Percentiles rank a stretch among this genome's conserved stretches.
Conservation (phyloP, 257 asterid species). For the Nicotiana sylvestris region DNA sequence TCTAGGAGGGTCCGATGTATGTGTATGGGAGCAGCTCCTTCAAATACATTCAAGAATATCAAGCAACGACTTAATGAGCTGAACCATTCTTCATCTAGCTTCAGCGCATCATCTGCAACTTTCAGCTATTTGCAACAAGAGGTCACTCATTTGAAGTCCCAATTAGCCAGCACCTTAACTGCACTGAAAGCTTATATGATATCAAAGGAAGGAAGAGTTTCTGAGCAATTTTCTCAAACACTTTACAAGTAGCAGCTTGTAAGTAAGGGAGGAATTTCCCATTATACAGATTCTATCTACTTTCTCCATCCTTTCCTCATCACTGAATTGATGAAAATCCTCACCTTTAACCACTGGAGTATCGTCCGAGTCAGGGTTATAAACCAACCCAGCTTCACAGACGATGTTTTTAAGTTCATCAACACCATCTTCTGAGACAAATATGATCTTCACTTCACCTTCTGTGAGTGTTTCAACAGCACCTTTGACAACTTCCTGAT, state of each 20-base stretch:
- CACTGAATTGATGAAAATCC: constrained; percentile 12
- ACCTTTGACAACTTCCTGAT: constrained; percentile 17
- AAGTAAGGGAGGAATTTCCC: constrained; percentile 20
- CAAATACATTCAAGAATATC: not conserved
- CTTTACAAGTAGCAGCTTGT: constrained; percentile 24
- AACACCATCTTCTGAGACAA: constrained; percentile 21
- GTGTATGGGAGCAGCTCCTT: not conserved
- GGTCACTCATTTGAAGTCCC: not conserved
- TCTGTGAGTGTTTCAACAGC: constrained; percentile 9
- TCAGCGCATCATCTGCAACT: not conserved
- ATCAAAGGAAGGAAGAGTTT: not conserved
- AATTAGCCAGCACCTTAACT: not conserved
- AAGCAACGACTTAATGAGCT: not conserved
- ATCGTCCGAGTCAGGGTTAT: not conserved
- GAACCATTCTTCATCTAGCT: not conserved
- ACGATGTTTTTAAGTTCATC: constrained; percentile 7
- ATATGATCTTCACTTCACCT: constrained; percentile 22
- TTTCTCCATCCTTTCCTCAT: constrained; percentile 11
- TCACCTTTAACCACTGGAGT: constrained; percentile 14
- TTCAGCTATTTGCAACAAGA: not conserved
- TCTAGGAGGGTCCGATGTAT: not conserved
- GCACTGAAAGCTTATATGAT: not conserved
- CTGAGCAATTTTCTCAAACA: not conserved
- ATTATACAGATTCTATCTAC: constrained; percentile 21
- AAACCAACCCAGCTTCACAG: constrained; percentile 10